phyloP scores from a whole-genome alignment of 1,139 yeast species.

The Cylindricascospora bacillispora region DNA sequence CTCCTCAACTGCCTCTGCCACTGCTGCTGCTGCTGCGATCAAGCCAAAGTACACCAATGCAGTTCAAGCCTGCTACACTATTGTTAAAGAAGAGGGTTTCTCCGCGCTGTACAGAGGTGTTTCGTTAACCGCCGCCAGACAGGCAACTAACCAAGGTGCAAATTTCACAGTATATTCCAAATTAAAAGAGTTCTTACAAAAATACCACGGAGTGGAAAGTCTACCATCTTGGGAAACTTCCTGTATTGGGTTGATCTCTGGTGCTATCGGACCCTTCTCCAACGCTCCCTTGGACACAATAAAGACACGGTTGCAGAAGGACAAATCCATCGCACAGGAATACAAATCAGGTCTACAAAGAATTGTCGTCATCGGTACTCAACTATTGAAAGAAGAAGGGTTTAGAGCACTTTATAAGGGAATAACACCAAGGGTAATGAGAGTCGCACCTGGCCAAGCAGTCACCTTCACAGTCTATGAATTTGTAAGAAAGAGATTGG shows the following conservation, averaged over 20 bases:
- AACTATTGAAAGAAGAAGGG: slow-evolving; percentile 82
- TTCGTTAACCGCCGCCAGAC: slow-evolving; percentile 90
- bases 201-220: slow-evolving; percentile 45
- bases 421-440: slow-evolving; percentile 96
- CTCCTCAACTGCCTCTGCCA: slow-evolving; percentile 2
- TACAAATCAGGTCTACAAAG: slow-evolving; percentile 41
- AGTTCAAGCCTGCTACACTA: slow-evolving; percentile 76
- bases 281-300: slow-evolving; percentile 97
- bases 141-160: slow-evolving; percentile 97
- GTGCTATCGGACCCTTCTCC: slow-evolving; percentile 95
- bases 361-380: slow-evolving; percentile 69
- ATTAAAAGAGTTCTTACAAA: slow-evolving; percentile 58
- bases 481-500: slow-evolving; percentile 62
- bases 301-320: slow-evolving; percentile 93
- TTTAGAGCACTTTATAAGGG: slow-evolving; percentile 83
- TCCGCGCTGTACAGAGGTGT: slow-evolving; percentile 89
- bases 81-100: slow-evolving; percentile 84
- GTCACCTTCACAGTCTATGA: slow-evolving; percentile 97
- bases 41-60: slow-evolving; percentile 84
- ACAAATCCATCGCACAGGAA: slow-evolving; percentile 58
- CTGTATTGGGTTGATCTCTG: slow-evolving; percentile 77
- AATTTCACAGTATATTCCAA: slow-evolving; percentile 92
- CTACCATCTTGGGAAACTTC: slow-evolving; percentile 95
- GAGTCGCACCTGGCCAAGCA: slow-evolving; percentile 99
- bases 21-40: slow-evolving; percentile 7